Percentiles rank a stretch among this genome's conserved stretches.
Conservation (phyloP, 192 early-diverging fungal species). For the Entomortierella parvispora region DNA sequence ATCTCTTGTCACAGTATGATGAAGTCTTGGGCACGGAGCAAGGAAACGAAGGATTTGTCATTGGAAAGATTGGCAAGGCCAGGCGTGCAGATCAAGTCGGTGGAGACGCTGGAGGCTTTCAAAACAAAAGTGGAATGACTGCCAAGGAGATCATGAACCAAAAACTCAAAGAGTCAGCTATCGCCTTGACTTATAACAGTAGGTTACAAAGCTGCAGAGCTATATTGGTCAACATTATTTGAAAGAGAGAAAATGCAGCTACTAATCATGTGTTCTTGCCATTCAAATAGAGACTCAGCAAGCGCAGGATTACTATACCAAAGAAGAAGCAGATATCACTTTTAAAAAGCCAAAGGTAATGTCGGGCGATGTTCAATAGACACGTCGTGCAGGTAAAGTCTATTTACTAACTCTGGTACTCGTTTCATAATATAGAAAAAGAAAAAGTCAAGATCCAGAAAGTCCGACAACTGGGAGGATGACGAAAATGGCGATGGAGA, state of each 20-base stretch:
- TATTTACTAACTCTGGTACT: no score
- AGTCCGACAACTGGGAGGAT: slow-evolving; percentile 54
- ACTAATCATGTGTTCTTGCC: no score
- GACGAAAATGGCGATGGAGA: slow-evolving; percentile 61
- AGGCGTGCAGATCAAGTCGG: slow-evolving; percentile 4
- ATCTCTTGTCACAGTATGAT: slow-evolving; percentile 81
- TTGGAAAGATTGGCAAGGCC: slow-evolving; percentile 34
- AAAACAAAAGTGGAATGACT: slow-evolving; percentile 2
- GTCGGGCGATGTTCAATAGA: not conserved
- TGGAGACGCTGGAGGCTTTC: not conserved
- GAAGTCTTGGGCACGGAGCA: slow-evolving; percentile 64
- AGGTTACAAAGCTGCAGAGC: slow-evolving; percentile 1
- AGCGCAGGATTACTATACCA: slow-evolving; percentile 91
- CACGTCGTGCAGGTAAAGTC: no score
- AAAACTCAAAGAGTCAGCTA: slow-evolving; percentile 52
- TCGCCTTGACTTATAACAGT: slow-evolving; percentile 66
- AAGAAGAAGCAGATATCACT: slow-evolving; percentile 77
- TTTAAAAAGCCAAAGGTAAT: slow-evolving; percentile 87
- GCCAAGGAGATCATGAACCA: slow-evolving; percentile 47
- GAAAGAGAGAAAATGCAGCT: no score
- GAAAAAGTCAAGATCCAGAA: slow-evolving; percentile 63
- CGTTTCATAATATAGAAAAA: slow-evolving; percentile 63
- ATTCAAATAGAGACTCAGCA: slow-evolving; percentile 64
- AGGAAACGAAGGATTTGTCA: slow-evolving; percentile 37
- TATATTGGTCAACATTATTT: not conserved